Percentiles rank a stretch among this genome's conserved stretches.
These are phyloP conservation scores for Tetracladium setigerum DNA, from an alignment of 495 filamentous ascomycete genomes.

Conservation along the genomic window DNA sequence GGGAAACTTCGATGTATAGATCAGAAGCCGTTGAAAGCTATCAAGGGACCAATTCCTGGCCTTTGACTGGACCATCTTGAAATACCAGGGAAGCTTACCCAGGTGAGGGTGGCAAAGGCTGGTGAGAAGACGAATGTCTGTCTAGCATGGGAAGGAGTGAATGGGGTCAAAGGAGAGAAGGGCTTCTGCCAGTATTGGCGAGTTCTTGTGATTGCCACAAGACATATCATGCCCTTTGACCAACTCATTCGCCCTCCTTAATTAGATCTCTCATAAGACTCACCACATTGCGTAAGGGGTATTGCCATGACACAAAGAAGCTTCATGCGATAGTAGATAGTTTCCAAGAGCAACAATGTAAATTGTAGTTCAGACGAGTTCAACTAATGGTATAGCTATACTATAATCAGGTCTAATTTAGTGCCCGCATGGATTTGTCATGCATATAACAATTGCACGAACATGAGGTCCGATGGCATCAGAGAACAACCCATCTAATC, in stretches of 20 bases:
- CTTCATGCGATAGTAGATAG: too few species aligned
- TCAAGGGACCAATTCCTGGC: slow-evolving; percentile 2
- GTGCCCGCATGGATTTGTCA: too few species aligned
- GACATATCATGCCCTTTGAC: slow-evolving; percentile 8
- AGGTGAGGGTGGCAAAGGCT: slow-evolving; percentile 11
- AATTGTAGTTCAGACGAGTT: too few species aligned
- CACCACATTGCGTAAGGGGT: too few species aligned
- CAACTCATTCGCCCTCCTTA: slow-evolving; percentile 13
- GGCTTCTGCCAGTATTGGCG: slow-evolving; percentile 6
- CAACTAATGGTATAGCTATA: too few species aligned
- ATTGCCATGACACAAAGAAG: too few species aligned
- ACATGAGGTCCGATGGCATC: too few species aligned
- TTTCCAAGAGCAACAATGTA: too few species aligned
- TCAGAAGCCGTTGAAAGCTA: slow-evolving; percentile 9
- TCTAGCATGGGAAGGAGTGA: slow-evolving; percentile 16
- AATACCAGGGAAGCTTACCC: slow-evolving; percentile 4
- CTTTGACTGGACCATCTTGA: slow-evolving; percentile 11
- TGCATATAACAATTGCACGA: too few species aligned
- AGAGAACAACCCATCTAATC: too few species aligned
- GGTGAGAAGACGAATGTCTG: slow-evolving; percentile 11
- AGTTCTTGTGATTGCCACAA: slow-evolving; percentile 4
- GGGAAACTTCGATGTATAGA: slow-evolving; percentile 10
- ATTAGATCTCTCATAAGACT: too few species aligned
- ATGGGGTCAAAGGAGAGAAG: slow-evolving; percentile 9
- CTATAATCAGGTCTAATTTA: too few species aligned